Evolutionary conservation across 2,329 filamentous ascomycete species (phyloP).

Genomic region (Waltergamsia citrina): DNA sequence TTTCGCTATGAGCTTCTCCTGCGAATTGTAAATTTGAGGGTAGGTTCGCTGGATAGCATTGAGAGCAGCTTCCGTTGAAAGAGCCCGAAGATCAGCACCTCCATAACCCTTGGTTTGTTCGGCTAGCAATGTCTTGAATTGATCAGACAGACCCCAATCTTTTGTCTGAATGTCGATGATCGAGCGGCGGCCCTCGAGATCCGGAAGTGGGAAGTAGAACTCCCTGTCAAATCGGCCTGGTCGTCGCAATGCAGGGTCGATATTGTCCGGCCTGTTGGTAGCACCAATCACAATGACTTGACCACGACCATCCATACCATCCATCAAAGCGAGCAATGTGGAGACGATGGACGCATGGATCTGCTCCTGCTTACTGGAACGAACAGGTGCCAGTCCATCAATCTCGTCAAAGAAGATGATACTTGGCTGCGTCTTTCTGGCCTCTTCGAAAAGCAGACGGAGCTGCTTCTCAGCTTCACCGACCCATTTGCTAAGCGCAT

Average conservation of each 20-base stretch:
- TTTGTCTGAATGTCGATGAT: slow-evolving; percentile 95
- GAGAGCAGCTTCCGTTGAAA: slow-evolving; percentile 91
- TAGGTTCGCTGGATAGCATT: slow-evolving; percentile 95
- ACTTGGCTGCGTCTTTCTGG: slow-evolving; percentile 88
- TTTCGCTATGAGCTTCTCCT: slow-evolving; percentile 83
- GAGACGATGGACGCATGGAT: slow-evolving; percentile 97
- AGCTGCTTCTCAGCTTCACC: slow-evolving; percentile 95
- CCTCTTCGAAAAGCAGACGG: slow-evolving; percentile 88
- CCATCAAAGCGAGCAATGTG: slow-evolving; percentile 88
- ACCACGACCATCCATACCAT: slow-evolving; percentile 95
- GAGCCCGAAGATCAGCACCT: slow-evolving; percentile 84
- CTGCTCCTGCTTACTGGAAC: slow-evolving; percentile 97
- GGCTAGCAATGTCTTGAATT: slow-evolving; percentile 76
- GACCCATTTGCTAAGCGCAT: slow-evolving; percentile 97
- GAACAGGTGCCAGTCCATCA: slow-evolving; percentile 87
- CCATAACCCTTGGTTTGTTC: slow-evolving; percentile 93
- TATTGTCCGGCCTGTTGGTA: slow-evolving; percentile 94
- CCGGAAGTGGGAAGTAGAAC: slow-evolving; percentile 94
- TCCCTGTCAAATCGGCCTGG: slow-evolving; percentile 94
- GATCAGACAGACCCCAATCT: slow-evolving; percentile 74
- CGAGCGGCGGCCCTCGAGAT: slow-evolving; percentile 66
- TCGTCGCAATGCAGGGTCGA: slow-evolving; percentile 88
- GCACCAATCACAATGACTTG: slow-evolving; percentile 98
- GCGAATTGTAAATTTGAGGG: slow-evolving; percentile 88
- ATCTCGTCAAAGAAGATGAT: slow-evolving; percentile 99